These are phyloP conservation scores for Eimeria zaria DNA, from an alignment of 169 alveolate genomes.

Conservation along the genomic window DNA sequence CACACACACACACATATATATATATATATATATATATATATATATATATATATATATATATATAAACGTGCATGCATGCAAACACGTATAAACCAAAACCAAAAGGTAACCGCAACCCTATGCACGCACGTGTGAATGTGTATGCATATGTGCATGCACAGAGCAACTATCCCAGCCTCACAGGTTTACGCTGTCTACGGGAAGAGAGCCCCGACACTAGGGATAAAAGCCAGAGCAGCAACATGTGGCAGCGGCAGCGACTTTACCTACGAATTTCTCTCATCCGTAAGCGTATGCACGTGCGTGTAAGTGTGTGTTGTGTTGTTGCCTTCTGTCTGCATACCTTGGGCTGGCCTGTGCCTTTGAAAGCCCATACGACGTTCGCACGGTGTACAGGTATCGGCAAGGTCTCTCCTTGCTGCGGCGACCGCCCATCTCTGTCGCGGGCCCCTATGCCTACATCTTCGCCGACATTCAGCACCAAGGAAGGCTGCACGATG, in stretches of 20 bases:
- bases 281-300: not conserved
- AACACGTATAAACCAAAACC: no score
- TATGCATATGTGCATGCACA: no score
- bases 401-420: not conserved
- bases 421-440: not conserved
- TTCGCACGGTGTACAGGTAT: slow-evolving; percentile 68
- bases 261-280: not conserved
- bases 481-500: not conserved
- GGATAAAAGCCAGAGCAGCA: not conserved
- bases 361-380: slow-evolving; percentile 71
- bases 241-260: not conserved
- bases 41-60: no score
- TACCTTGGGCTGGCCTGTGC: slow-evolving; percentile 75
- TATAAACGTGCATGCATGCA: no score
- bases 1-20: no score
- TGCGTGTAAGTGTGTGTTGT: not conserved
- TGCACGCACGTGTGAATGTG: no score
- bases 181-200: not conserved
- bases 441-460: slow-evolving; percentile 49
- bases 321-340: not conserved
- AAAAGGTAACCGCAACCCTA: no score
- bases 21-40: no score
- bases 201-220: not conserved
- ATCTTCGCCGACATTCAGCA: slow-evolving; percentile 2
- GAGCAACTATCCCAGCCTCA: not conserved